Evolutionary conservation across 495 filamentous ascomycete species (phyloP), one percentile per base, ranked within the genome.

Genomic region (Podospora didyma): DNA sequence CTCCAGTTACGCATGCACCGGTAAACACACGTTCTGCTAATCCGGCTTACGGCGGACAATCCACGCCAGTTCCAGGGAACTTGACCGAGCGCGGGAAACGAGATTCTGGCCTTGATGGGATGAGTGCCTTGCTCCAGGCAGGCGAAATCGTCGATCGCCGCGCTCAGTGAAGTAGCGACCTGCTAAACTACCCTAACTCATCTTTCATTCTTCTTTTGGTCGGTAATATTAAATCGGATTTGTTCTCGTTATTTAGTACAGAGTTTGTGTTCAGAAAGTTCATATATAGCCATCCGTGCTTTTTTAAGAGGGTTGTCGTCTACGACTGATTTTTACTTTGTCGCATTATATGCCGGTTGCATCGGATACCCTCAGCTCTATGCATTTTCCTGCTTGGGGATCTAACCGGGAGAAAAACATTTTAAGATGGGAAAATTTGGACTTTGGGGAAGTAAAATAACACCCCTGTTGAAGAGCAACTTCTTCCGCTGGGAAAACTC

Each of bases 131-230:
- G n/a, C 63, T 83, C 2, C 73, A 65, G 47, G 80, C 80, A 3
- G 78, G 79, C 41, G 79, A 83, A 54, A 81, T 82, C 48, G 77
- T 82, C 34, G 72, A 79, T 51, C 73, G 74, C n/a, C 71, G 74
- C 28, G 42, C 53, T 3, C 65, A 61, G 24, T 65, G 35, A 53
- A n/a, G n/a, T 20, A 22, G 20, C 45, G 22, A 20, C 21, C 35
- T 23, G 3, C 37, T 7, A 23, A 22, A 46, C 17, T 9, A 19
- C 11, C 31, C 19, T 46, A 3, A 28, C 17, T 45, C 49, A 41
- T 56, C 12, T 31, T 31, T 31, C 26, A 31, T 31, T 31, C 26
- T 31, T 31, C 9, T 31, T 31, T 31, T 31, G 4, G 4, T 31
- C 26, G 26, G 9, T 31, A 9, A 9, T 31, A 4, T 31, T 31